Evolutionary conservation across 139 green algal species (phyloP).

Genomic region (Chlorella sp.): DNA sequence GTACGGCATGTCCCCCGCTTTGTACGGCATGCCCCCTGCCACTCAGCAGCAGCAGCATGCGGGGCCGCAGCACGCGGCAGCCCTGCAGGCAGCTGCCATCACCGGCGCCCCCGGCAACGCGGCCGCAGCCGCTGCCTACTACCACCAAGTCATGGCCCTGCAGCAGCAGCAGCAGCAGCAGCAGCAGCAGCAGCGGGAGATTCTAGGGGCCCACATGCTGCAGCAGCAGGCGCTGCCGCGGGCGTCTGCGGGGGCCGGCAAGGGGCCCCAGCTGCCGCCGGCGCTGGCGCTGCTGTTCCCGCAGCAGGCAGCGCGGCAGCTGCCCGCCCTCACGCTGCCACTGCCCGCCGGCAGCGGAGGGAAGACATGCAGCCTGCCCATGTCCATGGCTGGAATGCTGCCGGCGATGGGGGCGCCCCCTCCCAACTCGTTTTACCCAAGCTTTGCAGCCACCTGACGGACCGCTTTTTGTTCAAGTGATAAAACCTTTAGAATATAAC

Average conservation of each 20-base stretch:
- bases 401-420: too few species aligned
- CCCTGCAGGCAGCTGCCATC: background rate
- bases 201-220: too few species aligned
- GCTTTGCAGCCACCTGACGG: too few species aligned
- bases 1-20: background rate
- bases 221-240: background rate
- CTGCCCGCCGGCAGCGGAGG: too few species aligned
- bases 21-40: background rate
- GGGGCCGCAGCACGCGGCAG: background rate
- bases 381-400: too few species aligned
- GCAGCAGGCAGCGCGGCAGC: too few species aligned
- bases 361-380: too few species aligned
- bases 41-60: background rate
- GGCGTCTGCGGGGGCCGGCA: background rate
- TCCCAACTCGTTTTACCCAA: too few species aligned
- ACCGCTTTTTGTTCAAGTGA: too few species aligned
- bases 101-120: background rate
- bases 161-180: conserved; percentile 11
- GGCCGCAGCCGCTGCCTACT: background rate
- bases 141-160: background rate
- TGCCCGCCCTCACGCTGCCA: background rate
- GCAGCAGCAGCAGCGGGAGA: background rate
- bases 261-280: background rate
- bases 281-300: too few species aligned
- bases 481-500: too few species aligned